Evolutionary conservation across 2,329 filamentous ascomycete species (phyloP).

Genomic region (Lomentospora prolificans): DNA sequence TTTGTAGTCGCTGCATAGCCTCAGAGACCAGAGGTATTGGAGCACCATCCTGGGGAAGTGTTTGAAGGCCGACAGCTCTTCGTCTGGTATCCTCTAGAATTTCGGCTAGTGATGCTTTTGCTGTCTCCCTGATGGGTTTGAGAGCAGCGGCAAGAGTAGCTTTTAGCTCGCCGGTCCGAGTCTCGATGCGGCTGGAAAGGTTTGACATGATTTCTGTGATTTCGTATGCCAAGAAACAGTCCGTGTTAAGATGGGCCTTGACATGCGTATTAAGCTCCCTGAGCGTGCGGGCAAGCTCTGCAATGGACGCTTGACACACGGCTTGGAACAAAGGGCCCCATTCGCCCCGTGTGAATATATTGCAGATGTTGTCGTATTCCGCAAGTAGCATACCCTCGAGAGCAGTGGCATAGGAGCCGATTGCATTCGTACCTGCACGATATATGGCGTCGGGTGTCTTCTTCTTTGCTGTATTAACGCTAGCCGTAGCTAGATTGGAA

Average conservation of each 20-base stretch:
- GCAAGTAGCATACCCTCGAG: constrained; percentile 80
- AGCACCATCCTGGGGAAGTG: constrained; percentile 68
- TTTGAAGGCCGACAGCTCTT: constrained; percentile 53
- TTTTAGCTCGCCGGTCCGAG: constrained; percentile 77
- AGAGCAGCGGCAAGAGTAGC: constrained; percentile 72
- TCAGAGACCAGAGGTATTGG: constrained; percentile 70
- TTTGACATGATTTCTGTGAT: constrained; percentile 82
- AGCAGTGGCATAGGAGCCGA: constrained; percentile 77
- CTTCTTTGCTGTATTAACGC: constrained; percentile 72
- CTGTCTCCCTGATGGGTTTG: constrained; percentile 84
- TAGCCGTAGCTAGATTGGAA: constrained; percentile 79
- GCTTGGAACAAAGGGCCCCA: constrained; percentile 71
- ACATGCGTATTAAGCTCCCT: constrained; percentile 86
- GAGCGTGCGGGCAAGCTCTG: constrained; percentile 76
- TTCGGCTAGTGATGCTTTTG: constrained; percentile 73
- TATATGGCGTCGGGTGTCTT: constrained; percentile 78
- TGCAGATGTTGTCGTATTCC: constrained; percentile 85
- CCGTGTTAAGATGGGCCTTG: constrained; percentile 73
- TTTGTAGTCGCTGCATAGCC: constrained; percentile 76
- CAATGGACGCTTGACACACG: constrained; percentile 68
- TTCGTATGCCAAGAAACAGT: constrained; percentile 93
- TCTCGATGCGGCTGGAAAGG: constrained; percentile 70
- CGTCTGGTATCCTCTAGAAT: constrained; percentile 75
- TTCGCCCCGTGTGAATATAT: constrained; percentile 76
- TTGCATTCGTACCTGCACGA: constrained; percentile 78